Conservation (phyloP, 2,329 filamentous ascomycete genomes). For the Claviceps humidiphila region DNA sequence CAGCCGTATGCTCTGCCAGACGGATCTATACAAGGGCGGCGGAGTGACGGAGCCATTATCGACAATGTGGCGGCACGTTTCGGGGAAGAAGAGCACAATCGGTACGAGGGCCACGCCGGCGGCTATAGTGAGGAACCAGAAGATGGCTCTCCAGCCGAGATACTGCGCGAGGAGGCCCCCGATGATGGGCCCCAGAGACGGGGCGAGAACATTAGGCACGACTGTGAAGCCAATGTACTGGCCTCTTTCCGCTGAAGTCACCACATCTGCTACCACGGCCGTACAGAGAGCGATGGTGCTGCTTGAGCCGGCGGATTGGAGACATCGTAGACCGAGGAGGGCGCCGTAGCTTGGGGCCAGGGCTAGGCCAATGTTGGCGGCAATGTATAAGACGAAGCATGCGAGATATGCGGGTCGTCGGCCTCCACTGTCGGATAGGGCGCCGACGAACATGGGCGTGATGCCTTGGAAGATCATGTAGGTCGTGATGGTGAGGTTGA, state of each 20-base stretch:
- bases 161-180: conserved; percentile 44
- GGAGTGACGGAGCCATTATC: conserved; percentile 37
- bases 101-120: conserved; percentile 26
- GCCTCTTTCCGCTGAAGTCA: conserved; percentile 48
- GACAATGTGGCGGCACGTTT: conserved; percentile 35
- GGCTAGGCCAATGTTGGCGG: conserved; percentile 39
- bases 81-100: conserved; percentile 37
- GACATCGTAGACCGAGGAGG: conserved; percentile 38
- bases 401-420: conserved; percentile 40
- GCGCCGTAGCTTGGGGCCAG: conserved; percentile 34
- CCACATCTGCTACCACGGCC: conserved; percentile 50
- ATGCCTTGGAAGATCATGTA: conserved; percentile 50
- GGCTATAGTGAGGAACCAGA: conserved; percentile 47
- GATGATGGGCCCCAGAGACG: conserved; percentile 40
- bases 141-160: conserved; percentile 46
- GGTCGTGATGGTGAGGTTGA: conserved; percentile 40
- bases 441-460: conserved; percentile 42
- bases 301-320: conserved; percentile 45
- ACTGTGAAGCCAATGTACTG: conserved; percentile 42
- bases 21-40: conserved; percentile 22
- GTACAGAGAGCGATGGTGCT: conserved; percentile 43
- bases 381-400: conserved; percentile 39
- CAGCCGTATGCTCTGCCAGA: conserved; percentile 17
- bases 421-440: conserved; percentile 40
- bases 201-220: conserved; percentile 33